Evolutionary conservation across 805 yeast species (phyloP), one percentile per base, ranked within the genome.

Genomic region (Torulaspora franciscae): DNA sequence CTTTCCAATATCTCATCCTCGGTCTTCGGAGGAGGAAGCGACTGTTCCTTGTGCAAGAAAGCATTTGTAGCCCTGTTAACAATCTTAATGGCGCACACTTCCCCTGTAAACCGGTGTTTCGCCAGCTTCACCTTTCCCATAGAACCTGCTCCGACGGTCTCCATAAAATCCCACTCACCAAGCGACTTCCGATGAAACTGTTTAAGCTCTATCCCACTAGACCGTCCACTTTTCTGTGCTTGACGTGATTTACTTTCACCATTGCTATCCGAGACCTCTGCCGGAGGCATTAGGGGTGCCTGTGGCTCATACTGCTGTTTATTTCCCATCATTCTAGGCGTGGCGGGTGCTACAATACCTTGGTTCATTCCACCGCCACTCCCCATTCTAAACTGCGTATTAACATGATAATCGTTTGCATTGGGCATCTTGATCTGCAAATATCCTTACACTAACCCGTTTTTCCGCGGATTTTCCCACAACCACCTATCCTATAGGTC

Each of bases 121-220:
- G 98, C 98, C 32, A 93, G 72, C 68, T 93, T 93, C 40, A 93
- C 99, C 65, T 91, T 95, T 47, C 99, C 99, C 99, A 93, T 93
- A 0, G 96, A 88, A 3, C 99, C 99, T 2, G 98, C 96, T 34
- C 99, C 99, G 37, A 93, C 85, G 2, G 96, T 89, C 66, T 88
- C 88, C 46, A 86, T 75, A 56, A 91, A 90, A 56, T 87, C 95
- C 99, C 99, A 91, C 53, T 93, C 96, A 10, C 98, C 99, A 43
- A 91, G 83, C 4, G 95, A 76, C 47, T 83, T 84, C 52, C 98
- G 79, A 63, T 89, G 91, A 55, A 85, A 85, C 54, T 65, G 71
- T 40, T 64, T 70, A 0, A 53, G 40, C 24, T 54, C 55, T 39
- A 48, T 50, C 11, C 42, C 42, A 23, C 45, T 47, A 10, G 43